Evolutionary conservation across 2,329 filamentous ascomycete genomes (phyloP).

Genomic region (Waltergamsia citrina): DNA sequence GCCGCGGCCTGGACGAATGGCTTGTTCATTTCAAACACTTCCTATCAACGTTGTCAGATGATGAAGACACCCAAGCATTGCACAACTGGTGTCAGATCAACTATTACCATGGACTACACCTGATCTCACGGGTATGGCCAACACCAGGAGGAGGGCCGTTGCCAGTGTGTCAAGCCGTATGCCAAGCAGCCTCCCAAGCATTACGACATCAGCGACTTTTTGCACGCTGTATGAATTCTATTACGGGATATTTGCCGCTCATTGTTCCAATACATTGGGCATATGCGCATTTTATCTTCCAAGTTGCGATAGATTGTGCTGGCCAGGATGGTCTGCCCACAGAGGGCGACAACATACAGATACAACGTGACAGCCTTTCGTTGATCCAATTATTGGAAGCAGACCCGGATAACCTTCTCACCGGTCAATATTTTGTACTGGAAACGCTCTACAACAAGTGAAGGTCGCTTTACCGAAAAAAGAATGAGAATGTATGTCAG

Average conservation of each 20-base stretch:
- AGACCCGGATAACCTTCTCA: conserved; percentile 5
- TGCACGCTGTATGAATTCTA: neutral
- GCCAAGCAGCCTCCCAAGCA: neutral
- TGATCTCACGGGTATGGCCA: conserved; percentile 5
- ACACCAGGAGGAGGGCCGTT: conserved; percentile 1
- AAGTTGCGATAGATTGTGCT: neutral
- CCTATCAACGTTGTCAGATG: neutral
- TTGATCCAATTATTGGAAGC: conserved; percentile 3
- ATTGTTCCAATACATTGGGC: conserved; percentile 6
- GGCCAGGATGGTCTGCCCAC: neutral
- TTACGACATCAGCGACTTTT: neutral
- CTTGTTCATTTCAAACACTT: conserved; percentile 3
- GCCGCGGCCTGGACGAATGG: conserved; percentile 5
- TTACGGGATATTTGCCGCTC: neutral
- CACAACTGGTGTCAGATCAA: conserved; percentile 5
- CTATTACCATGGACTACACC: conserved; percentile 4
- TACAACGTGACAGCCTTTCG: conserved; percentile 1
- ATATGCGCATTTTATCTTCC: conserved; percentile 1
- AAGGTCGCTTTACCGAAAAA: no score
- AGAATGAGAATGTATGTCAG: no score
- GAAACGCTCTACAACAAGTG: conserved; percentile 1
- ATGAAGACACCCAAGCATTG: neutral
- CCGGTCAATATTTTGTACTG: conserved; percentile 1
- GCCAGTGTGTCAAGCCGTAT: conserved; percentile 1
- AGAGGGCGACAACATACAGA: neutral